A percentile compares a stretch with the other conserved stretches of the same genome.
Evolutionary conservation across 768 basidiomycete species (phyloP).

Genomic region (Amanita pseudoporphyria): DNA sequence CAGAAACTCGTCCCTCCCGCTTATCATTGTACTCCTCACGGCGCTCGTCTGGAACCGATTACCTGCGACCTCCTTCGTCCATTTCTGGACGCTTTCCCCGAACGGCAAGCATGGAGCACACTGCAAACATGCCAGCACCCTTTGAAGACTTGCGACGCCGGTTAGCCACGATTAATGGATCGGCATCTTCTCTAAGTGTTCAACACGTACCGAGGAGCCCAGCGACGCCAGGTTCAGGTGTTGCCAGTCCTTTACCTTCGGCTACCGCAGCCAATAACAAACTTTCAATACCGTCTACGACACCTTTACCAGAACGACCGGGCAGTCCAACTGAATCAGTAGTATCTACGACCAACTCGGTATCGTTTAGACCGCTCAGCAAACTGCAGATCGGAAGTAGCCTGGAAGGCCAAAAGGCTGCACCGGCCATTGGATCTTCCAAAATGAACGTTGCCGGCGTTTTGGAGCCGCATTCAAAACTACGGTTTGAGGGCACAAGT

Average conservation of each 20-base stretch:
- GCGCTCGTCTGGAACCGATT: conserved; percentile 23
- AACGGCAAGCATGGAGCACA: conserved; percentile 36
- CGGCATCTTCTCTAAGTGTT: conserved; percentile 51
- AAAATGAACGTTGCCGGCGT: conserved; percentile 76
- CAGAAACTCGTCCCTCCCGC: conserved; percentile 36
- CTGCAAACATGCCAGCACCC: conserved; percentile 36
- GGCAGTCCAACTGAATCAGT: conserved; percentile 79
- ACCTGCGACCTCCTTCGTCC: conserved; percentile 30
- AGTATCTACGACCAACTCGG: conserved; percentile 60
- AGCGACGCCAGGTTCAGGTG: neutral
- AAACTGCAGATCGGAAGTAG: conserved; percentile 56
- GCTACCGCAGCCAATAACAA: conserved; percentile 12
- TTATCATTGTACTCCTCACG: conserved; percentile 27
- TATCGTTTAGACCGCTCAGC: conserved; percentile 45
- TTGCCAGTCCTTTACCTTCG: conserved; percentile 12
- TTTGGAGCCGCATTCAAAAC: conserved; percentile 65
- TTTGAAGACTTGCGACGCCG: conserved; percentile 74
- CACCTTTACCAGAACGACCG: conserved; percentile 40
- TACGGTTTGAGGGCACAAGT: conserved; percentile 40
- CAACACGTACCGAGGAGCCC: conserved; percentile 16
- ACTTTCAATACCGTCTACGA: conserved; percentile 18
- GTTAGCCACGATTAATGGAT: conserved; percentile 67
- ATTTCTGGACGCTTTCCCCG: conserved; percentile 43
- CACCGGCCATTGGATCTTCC: conserved; percentile 83
- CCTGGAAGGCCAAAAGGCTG: conserved; percentile 75